phyloP scores from a whole-genome alignment of 768 basidiomycete genomes.

The Grammothele lineata region DNA sequence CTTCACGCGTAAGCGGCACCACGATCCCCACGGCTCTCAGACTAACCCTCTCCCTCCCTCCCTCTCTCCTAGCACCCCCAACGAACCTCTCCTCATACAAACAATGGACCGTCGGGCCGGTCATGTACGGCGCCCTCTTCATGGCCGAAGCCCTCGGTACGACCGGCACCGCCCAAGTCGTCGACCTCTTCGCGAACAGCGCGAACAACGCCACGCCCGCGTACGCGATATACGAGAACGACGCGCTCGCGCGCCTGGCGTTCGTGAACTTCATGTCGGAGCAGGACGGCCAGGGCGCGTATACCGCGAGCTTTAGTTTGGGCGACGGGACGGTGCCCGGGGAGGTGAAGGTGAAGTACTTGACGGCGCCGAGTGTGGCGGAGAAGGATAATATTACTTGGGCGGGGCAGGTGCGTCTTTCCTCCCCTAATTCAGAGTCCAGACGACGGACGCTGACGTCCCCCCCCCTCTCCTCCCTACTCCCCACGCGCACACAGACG shows the following conservation, averaged over 20 bases:
- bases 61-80: slow-evolving; percentile 34
- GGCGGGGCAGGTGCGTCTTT: slow-evolving; percentile 42
- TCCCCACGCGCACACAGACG: too few species aligned
- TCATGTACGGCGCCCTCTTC: slow-evolving; percentile 43
- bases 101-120: slow-evolving; percentile 43
- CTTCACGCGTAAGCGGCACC: slow-evolving; percentile 38
- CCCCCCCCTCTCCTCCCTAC: not conserved
- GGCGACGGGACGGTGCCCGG: slow-evolving; percentile 24
- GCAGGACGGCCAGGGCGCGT: slow-evolving; percentile 34
- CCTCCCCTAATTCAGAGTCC: not conserved
- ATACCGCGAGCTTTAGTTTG: slow-evolving; percentile 32
- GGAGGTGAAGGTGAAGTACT: slow-evolving; percentile 32
- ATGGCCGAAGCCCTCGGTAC: slow-evolving; percentile 43
- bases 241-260: slow-evolving; percentile 35
- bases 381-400: slow-evolving; percentile 44
- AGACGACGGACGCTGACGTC: too few species aligned
- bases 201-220: slow-evolving; percentile 36
- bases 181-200: slow-evolving; percentile 34
- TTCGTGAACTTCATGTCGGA: slow-evolving; percentile 48
- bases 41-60: slow-evolving; percentile 5
- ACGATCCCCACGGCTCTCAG: not conserved
- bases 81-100: slow-evolving; percentile 33
- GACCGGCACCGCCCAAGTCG: slow-evolving; percentile 37
- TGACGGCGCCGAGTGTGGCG: slow-evolving; percentile 32
- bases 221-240: slow-evolving; percentile 48